A percentile compares a stretch with the other conserved stretches of the same genome.
Evolutionary conservation across 2,329 filamentous ascomycete genomes (phyloP).

Genomic region (Chlorencoelia australis): DNA sequence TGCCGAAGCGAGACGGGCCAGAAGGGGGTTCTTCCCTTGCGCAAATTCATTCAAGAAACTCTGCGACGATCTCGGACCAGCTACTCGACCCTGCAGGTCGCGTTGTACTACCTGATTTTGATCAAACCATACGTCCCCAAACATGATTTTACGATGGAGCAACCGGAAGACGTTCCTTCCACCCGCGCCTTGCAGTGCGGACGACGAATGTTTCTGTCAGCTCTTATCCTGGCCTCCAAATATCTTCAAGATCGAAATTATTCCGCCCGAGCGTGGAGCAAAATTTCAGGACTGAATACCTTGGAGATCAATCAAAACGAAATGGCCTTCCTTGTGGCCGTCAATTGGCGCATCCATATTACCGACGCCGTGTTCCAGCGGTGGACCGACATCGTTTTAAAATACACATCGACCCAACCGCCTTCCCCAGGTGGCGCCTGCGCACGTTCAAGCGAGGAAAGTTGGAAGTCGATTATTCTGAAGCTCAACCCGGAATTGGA

Average conservation of each 20-base stretch:
- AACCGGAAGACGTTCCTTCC: slow-evolving; percentile 60
- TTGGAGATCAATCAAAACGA: slow-evolving; percentile 96
- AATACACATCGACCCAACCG: slow-evolving; percentile 54
- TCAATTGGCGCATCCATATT: slow-evolving; percentile 93
- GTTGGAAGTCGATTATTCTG: slow-evolving; percentile 49
- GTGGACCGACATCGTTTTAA: slow-evolving; percentile 88
- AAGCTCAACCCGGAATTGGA: slow-evolving; percentile 46
- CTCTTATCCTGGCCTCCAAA: slow-evolving; percentile 91
- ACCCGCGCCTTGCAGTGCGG: slow-evolving; percentile 85
- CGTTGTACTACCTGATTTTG: slow-evolving; percentile 89
- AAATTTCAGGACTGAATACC: slow-evolving; percentile 92
- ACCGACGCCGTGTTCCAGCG: slow-evolving; percentile 79
- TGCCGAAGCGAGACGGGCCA: slow-evolving; percentile 62
- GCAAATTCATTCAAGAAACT: slow-evolving; percentile 96
- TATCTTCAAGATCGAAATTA: slow-evolving; percentile 98
- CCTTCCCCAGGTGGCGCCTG: slow-evolving; percentile 38
- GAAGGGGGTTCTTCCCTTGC: slow-evolving; percentile 76
- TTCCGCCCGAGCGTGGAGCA: slow-evolving; percentile 95
- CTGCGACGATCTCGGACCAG: slow-evolving; percentile 88
- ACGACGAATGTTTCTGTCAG: slow-evolving; percentile 92
- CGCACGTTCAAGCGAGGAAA: slow-evolving; percentile 18
- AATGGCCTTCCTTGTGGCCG: slow-evolving; percentile 77
- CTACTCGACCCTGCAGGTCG: slow-evolving; percentile 95
- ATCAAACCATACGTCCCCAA: slow-evolving; percentile 84
- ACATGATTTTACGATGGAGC: slow-evolving; percentile 78